These are phyloP conservation scores for Fusarium incarnatum DNA, from an alignment of 2,329 filamentous ascomycete species.

Conservation along the genomic window DNA sequence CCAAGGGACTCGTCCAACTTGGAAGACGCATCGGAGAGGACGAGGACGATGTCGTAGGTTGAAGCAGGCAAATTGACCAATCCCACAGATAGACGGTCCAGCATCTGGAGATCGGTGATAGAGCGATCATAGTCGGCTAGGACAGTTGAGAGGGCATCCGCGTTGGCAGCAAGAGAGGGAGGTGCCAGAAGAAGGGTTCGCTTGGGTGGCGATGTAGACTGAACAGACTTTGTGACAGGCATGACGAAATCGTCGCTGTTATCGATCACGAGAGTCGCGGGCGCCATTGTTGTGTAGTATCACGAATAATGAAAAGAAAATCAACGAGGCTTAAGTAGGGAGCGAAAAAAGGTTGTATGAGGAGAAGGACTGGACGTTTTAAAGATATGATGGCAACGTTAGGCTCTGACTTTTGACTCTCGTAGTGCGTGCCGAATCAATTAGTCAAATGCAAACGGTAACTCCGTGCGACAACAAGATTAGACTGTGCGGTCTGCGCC, in stretches of 20 bases:
- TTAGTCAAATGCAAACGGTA: conserved; percentile 45
- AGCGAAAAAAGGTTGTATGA: background rate
- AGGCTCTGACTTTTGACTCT: conserved; percentile 42
- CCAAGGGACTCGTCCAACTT: conserved; percentile 72
- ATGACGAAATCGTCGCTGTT: conserved; percentile 64
- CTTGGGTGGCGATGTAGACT: conserved; percentile 46
- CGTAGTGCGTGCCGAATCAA: conserved; percentile 29
- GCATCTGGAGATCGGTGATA: conserved; percentile 93
- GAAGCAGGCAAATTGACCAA: conserved; percentile 79
- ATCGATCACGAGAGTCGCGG: conserved; percentile 66
- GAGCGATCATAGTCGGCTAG: conserved; percentile 79
- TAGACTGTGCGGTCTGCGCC: conserved; percentile 34
- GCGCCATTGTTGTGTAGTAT: conserved; percentile 57
- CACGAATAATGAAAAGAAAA: conserved; percentile 3
- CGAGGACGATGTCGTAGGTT: conserved; percentile 86
- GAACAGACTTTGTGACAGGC: conserved; percentile 37
- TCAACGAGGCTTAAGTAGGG: conserved; percentile 2
- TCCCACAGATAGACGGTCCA: conserved; percentile 88
- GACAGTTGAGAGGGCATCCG: conserved; percentile 78
- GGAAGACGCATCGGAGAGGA: conserved; percentile 83
- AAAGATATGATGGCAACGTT: conserved; percentile 34
- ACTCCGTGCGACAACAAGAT: conserved; percentile 13
- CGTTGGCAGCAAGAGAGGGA: conserved; percentile 87
- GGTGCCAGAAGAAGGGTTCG: conserved; percentile 89
- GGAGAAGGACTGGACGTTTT: conserved; percentile 27